Base-by-base conservation (phyloP, 495 filamentous ascomycete species). In the Ascobolus immersus region DNA sequence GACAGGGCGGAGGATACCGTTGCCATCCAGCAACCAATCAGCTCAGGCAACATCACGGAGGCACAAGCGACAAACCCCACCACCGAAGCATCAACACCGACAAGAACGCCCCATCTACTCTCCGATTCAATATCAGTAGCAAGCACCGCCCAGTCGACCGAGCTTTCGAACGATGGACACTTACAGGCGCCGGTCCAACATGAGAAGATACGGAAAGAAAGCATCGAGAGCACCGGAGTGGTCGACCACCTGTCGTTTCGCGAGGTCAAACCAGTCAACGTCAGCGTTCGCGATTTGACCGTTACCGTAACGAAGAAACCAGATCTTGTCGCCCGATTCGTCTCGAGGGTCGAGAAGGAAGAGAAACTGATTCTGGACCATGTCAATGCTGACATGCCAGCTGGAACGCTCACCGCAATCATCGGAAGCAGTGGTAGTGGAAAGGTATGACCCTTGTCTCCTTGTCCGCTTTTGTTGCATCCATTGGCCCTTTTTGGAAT, bases 381-480 rank as follows among this genome's bases (percentile, higher is more conserved):
- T 27, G 56, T 73, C 5, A 60, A 55, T 28, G 64, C 64, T 3
- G 45, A 55, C 12, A 66, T 73, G 54, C 56, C 57, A 14, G 52
- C 54, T 32, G 71, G 74, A 9, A 71, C 65, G 20, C 46, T 80
- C 14, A 75, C 69, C 3, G 72, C 71, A 1, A 77, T 80, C 33
- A 66, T 78, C 33, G 74, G 74, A 4, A 66, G 70, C 4, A 73
- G 68, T 48, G 73, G 73, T 17, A 70, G 64, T 20, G 73, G 73
- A 2, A 79, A 77, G 39, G 47, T 50, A 26, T 20, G 25, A 11
- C 27, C 21, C 22, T 9, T 14, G 13, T 9, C 7, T n/a, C n/a
- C n/a, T n/a, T 8, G 13, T 18, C 14, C 13, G n/a, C 7, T 31
- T 25, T 25, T n/a, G n/a, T 7, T 25, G 22, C n/a, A 25, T 25